Evolutionary conservation across 2,329 filamentous ascomycete species (phyloP), one percentile per base, ranked within the genome.

Genomic region (Colletotrichum euphorbiae): DNA sequence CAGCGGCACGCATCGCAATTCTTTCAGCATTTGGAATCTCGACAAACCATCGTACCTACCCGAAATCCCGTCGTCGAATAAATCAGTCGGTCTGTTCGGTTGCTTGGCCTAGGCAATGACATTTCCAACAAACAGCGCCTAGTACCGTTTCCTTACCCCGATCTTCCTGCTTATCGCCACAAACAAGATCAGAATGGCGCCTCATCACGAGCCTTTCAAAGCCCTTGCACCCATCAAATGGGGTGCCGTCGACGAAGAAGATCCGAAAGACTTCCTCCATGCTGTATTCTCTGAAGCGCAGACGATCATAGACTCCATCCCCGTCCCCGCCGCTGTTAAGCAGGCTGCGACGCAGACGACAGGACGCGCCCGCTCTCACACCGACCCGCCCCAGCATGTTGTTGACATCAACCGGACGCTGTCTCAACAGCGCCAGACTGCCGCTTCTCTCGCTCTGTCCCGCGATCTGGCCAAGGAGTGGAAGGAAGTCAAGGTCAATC

Each of bases 401-500:
- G 82, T 84, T 51, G 83, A 89, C 69, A 79, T 89, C 59, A 82
- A 83, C 46, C 76, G 84, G 61, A 87, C 88, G 2, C 74, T 74
- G 5, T 74, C 77, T 6, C 73, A 75, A n/a, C 46, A 75, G 54
- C 72, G 75, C 6, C 73, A 74, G 40, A 80, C 84, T 2, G 80
- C 85, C 3, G 80, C 85, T 21, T 78, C 84, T 8, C 79, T 87
- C n/a, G 83, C 71, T 28, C 72, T 77, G 15, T 74, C 89, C 36
- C 82, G 81, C 31, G 80, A 85, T 19, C 80, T 97, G n/a, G 89
- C 90, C 67, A 92, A 92, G 75, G 88, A 93, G 79, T 98, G 95
- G 94, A 97, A 97, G 78, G 91, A 93, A 46, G 81, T 94, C 74
- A 95, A 93, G 79, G 80, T 93, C 62, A 88, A 85, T 46, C 79